Evolutionary conservation across 805 yeast species (phyloP).

Genomic region (Barnettozyma salicaria): DNA sequence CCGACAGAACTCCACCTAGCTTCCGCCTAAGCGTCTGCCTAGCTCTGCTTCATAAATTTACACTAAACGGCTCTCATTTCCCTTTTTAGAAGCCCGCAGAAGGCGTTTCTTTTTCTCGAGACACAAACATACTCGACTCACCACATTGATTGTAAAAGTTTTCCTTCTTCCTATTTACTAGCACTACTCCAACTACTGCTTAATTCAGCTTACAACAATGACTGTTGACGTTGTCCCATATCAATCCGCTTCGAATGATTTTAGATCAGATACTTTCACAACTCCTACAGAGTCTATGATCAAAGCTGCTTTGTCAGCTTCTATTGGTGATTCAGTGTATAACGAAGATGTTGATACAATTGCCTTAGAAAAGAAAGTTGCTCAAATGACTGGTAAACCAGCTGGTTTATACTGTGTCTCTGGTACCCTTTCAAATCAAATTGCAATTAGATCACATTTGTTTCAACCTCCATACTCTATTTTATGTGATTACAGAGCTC

Average conservation of each 20-base stretch:
- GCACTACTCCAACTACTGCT: background rate
- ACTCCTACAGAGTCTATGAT: slow-evolving; percentile 77
- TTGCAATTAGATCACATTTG: slow-evolving; percentile 74
- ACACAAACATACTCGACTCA: slow-evolving; percentile 4
- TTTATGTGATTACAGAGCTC: slow-evolving; percentile 81
- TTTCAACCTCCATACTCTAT: slow-evolving; percentile 80
- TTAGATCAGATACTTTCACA: slow-evolving; percentile 83
- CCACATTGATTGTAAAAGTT: no score
- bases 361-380: slow-evolving; percentile 57
- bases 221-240: slow-evolving; percentile 54
- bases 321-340: slow-evolving; percentile 85
- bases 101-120: slow-evolving; percentile 5
- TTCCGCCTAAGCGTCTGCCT: no score
- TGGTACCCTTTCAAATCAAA: slow-evolving; percentile 88
- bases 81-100: slow-evolving; percentile 3
- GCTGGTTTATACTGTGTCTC: slow-evolving; percentile 81
- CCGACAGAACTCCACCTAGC: background rate
- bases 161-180: no score
- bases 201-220: slow-evolving; percentile 1
- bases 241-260: slow-evolving; percentile 39
- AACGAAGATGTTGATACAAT: slow-evolving; percentile 72
- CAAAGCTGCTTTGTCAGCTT: slow-evolving; percentile 47
- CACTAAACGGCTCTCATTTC: slow-evolving; percentile 11
- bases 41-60: no score
- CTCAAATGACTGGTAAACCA: slow-evolving; percentile 68